phyloP scores from a whole-genome alignment of 2,329 filamentous ascomycete genomes.

The Hymenoscyphus salicellus region DNA sequence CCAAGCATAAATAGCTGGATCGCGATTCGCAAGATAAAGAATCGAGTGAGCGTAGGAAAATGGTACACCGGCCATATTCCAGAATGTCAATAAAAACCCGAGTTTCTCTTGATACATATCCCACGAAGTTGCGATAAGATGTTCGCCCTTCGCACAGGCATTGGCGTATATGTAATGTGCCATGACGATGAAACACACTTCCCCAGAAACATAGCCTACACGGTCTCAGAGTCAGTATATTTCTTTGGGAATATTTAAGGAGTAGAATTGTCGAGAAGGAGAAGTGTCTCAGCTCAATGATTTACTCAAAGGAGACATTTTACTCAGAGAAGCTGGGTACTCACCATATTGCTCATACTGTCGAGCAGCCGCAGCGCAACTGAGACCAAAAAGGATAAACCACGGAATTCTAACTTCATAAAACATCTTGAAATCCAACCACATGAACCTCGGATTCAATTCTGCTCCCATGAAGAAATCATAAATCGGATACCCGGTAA shows the following conservation, averaged over 20 bases:
- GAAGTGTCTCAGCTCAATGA: too few species aligned
- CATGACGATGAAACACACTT: constrained; percentile 80
- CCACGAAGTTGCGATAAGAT: constrained; percentile 86
- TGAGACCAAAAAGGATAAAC: constrained; percentile 82
- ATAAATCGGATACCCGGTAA: constrained; percentile 79
- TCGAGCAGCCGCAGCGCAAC: constrained; percentile 70
- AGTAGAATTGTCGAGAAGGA: too few species aligned
- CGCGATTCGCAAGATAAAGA: constrained; percentile 81
- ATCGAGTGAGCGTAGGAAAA: constrained; percentile 92
- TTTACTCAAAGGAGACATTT: too few species aligned
- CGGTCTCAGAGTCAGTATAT: too few species aligned
- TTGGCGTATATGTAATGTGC: constrained; percentile 91
- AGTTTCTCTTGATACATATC: constrained; percentile 98
- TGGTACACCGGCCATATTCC: constrained; percentile 90
- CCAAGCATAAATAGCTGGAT: constrained; percentile 72
- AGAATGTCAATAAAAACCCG: constrained; percentile 97
- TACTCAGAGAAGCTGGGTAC: too few species aligned
- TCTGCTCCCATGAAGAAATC: constrained; percentile 92
- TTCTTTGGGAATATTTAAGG: too few species aligned
- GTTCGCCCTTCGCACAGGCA: constrained; percentile 87
- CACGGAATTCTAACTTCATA: constrained; percentile 89
- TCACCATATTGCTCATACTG: constrained; percentile 84
- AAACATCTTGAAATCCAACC: constrained; percentile 92
- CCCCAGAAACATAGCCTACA: constrained; percentile 81
- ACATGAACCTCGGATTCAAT: constrained; percentile 81